Conservation (phyloP, 2,329 filamentous ascomycete species). For the Periconia macrospinosa region DNA sequence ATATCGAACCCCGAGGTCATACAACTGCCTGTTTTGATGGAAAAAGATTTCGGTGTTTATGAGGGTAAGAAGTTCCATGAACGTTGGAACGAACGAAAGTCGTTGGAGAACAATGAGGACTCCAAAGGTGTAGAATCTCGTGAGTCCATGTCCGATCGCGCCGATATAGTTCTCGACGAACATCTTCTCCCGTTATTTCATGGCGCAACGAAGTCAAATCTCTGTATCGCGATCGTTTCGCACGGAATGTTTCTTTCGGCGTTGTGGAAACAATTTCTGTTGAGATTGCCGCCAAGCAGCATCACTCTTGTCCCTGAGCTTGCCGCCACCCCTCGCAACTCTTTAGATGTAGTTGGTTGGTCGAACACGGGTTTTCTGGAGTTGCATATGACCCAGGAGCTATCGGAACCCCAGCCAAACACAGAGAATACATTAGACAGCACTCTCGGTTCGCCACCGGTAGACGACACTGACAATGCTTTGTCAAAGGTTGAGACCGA, state of each 20-base stretch:
- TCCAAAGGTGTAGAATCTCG: slow-evolving; percentile 60
- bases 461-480: neutral
- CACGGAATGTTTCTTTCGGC: slow-evolving; percentile 80
- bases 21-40: slow-evolving; percentile 55
- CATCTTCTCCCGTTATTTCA: slow-evolving; percentile 63
- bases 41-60: slow-evolving; percentile 73
- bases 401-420: neutral
- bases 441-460: neutral
- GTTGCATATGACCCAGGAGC: slow-evolving; percentile 35
- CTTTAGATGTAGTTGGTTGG: slow-evolving; percentile 62
- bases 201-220: slow-evolving; percentile 28
- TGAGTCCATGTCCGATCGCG: slow-evolving; percentile 66
- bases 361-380: slow-evolving; percentile 68
- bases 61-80: slow-evolving; percentile 65
- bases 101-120: slow-evolving; percentile 53
- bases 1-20: slow-evolving; percentile 21
- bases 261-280: slow-evolving; percentile 66
- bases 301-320: slow-evolving; percentile 50
- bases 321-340: slow-evolving; percentile 39
- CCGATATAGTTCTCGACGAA: slow-evolving; percentile 66
- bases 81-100: slow-evolving; percentile 42
- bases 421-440: neutral
- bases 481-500: no score
- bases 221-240: slow-evolving; percentile 69
- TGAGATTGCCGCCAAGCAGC: slow-evolving; percentile 54